Evolutionary conservation across 176 grass and related monocot genomes (phyloP), one percentile per base, ranked within the genome.

Genomic region (Bothriochloa decipiens): DNA sequence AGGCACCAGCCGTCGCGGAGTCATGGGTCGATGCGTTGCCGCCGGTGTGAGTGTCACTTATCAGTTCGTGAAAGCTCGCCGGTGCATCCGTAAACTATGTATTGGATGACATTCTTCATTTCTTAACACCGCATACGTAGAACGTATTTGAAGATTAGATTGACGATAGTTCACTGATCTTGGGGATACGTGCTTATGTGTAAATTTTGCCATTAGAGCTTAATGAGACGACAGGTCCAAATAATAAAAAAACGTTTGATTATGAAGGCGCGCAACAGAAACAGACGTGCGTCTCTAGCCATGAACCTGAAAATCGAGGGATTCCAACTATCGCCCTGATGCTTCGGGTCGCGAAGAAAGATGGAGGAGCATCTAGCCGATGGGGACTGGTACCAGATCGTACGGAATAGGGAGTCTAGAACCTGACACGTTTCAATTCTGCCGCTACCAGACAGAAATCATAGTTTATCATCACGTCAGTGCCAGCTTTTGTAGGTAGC

Each of bases 361-460:
- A 36, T 66, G n/a, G 8, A 6, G 32, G 65, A 62, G 57, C 75
- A 87, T 83, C 65, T 12, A 5, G 12, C 29, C 11, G 65, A 78
- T 64, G 37, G 76, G 40, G 57, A 78, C 36, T 4, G 14, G 76
- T 18, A 64, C 23, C 60, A 7, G 58, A 45, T 18, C 0, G 39
- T 65, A 79, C 60, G 76, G 39, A n/a, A 2, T 0, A 9, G 2
- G 8, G 55, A 39, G 39, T 17, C 37, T 13, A 46, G 1, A 20
- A 27, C 60, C 20, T 10, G 39, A 29, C 60, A 26, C 2, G 58
- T 57, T 43, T 64, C 15, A 58, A 28, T 11, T 64, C 37, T 0
- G 23, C 15, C 8, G 60, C 76, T 41, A 29, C 42, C 23, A 17
- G 23, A 47, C 70, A 16, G 53, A 7, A 42, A 43, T 23, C 11